Conservation (phyloP, 1,284 basidiomycete genomes). For the Grifola frondosa region DNA sequence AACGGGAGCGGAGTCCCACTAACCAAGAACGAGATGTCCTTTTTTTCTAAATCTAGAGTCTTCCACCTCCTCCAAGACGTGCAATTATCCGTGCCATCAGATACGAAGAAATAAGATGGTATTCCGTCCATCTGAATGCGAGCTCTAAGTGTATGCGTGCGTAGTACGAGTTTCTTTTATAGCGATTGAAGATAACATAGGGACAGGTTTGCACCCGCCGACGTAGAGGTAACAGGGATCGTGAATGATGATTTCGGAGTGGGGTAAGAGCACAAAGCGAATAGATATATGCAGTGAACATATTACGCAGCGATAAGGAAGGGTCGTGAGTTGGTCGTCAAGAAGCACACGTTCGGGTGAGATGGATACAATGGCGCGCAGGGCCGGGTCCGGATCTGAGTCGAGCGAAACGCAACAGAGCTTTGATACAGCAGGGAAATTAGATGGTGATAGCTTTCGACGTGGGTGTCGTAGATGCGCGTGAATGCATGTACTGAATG, state of each 20-base stretch:
- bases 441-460: slow-evolving; percentile 14
- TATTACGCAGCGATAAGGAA: slow-evolving; percentile 17
- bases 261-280: neutral
- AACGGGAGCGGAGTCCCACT: neutral
- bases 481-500: slow-evolving; percentile 21
- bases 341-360: slow-evolving; percentile 9
- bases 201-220: no score
- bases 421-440: slow-evolving; percentile 2
- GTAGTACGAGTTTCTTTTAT: no score
- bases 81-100: no score
- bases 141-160: no score
- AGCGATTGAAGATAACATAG: no score
- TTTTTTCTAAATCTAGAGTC: no score
- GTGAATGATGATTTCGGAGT: no score
- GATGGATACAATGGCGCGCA: slow-evolving; percentile 15
- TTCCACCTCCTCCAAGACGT: no score
- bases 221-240: no score
- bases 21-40: neutral
- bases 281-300: slow-evolving; percentile 18
- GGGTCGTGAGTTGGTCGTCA: slow-evolving; percentile 24
- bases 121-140: no score
- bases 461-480: slow-evolving; percentile 12
- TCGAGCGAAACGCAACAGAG: slow-evolving; percentile 4
- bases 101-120: no score
- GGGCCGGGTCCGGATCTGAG: slow-evolving; percentile 10